A percentile compares a stretch with the other conserved stretches of the same genome.
Conservation (phyloP, 2,329 filamentous ascomycete species). For the Helicocarpus griseus region DNA sequence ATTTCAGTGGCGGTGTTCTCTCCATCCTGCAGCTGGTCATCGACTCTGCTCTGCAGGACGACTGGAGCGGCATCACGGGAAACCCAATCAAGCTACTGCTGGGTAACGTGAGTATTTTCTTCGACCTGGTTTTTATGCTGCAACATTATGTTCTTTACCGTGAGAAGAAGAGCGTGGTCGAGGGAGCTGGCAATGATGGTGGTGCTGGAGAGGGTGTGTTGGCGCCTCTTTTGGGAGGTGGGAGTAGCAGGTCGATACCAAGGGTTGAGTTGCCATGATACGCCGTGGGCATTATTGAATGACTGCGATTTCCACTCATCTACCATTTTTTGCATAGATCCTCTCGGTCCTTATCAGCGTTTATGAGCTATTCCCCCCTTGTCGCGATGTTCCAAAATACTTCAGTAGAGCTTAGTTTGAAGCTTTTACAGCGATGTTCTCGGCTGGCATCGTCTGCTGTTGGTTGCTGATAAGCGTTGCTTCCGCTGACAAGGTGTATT, state of each 20-base stretch:
- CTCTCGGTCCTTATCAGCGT: too few species aligned
- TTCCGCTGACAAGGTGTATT: too few species aligned
- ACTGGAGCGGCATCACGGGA: slow-evolving; percentile 84
- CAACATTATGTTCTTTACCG: slow-evolving; percentile 82
- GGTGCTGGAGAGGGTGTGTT: not conserved
- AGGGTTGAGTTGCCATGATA: not conserved
- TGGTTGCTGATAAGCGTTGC: too few species aligned
- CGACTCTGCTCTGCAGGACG: slow-evolving; percentile 71
- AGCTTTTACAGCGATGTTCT: too few species aligned
- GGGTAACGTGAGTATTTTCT: slow-evolving; percentile 74
- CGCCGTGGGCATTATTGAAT: not conserved
- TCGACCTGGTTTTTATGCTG: slow-evolving; percentile 74
- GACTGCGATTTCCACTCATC: too few species aligned
- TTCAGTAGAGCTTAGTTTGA: too few species aligned
- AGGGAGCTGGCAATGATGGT: not conserved
- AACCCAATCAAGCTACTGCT: slow-evolving; percentile 87
- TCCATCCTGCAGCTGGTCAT: slow-evolving; percentile 74
- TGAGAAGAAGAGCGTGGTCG: slow-evolving; percentile 12
- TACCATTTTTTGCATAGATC: too few species aligned
- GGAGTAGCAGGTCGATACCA: not conserved
- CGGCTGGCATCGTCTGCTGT: too few species aligned
- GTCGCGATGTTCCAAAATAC: too few species aligned
- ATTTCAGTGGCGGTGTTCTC: slow-evolving; percentile 70
- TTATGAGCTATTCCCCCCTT: too few species aligned
- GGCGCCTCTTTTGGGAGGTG: not conserved